A percentile compares a stretch with the other conserved stretches of the same genome.
These are phyloP conservation scores for Lentinula raphanica DNA, from an alignment of 768 basidiomycete species.

Conservation along the genomic window DNA sequence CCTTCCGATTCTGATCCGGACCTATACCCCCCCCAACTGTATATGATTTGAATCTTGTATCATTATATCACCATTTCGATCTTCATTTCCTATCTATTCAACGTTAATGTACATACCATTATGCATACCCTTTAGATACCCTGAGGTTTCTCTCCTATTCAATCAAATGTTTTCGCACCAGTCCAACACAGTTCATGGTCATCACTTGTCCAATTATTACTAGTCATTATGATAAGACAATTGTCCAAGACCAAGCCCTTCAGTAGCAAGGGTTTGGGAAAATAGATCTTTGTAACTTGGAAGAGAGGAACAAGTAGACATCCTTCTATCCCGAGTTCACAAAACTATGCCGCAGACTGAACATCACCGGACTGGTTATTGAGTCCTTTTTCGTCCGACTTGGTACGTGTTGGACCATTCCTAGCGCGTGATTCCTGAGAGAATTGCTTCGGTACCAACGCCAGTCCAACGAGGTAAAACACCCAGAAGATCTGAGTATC, in stretches of 20 bases:
- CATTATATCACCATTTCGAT: neutral
- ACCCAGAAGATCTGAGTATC: slow-evolving; percentile 41
- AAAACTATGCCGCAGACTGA: neutral
- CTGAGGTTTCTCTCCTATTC: neutral
- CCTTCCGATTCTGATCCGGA: slow-evolving; percentile 4
- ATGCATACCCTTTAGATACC: neutral
- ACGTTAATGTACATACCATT: neutral
- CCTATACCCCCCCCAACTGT: slow-evolving; percentile 3
- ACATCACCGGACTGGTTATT: neutral
- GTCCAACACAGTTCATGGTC: too few species aligned
- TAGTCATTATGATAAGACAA: neutral
- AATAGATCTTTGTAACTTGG: too few species aligned
- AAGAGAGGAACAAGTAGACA: neutral
- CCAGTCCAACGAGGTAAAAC: slow-evolving; percentile 37
- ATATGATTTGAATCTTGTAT: neutral
- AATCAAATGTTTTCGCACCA: neutral
- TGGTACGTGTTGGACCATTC: slow-evolving; percentile 1
- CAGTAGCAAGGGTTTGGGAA: neutral
- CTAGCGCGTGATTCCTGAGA: slow-evolving; percentile 28
- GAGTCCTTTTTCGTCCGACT: slow-evolving; percentile 1
- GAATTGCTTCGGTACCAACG: slow-evolving; percentile 41
- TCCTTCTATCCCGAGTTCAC: neutral
- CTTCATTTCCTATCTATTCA: neutral
- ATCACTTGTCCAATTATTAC: neutral
- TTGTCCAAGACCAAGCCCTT: neutral